Conservation (phyloP, 148 eudicot genomes). For the Mesembryanthemum crystallinum region DNA sequence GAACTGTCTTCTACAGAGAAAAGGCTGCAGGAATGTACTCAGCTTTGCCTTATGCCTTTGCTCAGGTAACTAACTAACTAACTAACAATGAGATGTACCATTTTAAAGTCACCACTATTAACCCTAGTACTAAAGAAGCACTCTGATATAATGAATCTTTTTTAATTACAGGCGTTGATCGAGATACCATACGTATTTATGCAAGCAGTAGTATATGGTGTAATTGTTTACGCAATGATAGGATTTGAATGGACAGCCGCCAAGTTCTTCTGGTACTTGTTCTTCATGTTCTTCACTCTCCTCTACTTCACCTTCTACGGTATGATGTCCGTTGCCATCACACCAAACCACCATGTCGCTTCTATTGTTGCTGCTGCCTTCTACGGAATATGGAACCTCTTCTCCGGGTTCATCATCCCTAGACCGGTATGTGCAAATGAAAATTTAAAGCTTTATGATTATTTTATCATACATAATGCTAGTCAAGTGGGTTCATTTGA, state of each 20-base stretch:
- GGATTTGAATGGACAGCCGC: constrained; percentile 68
- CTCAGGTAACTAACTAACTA: constrained; percentile 52
- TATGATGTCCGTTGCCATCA: constrained; percentile 66
- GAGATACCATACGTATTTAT: constrained; percentile 63
- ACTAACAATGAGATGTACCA: background rate
- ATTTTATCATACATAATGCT: too few species aligned
- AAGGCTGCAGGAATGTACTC: constrained; percentile 86
- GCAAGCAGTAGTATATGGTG: constrained; percentile 47
- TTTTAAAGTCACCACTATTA: background rate
- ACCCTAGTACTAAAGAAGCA: background rate
- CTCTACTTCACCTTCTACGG: constrained; percentile 67
- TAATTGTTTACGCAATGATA: constrained; percentile 72
- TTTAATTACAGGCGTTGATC: constrained; percentile 40
- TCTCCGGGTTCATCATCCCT: constrained; percentile 66
- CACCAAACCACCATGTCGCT: constrained; percentile 62
- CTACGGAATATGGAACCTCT: constrained; percentile 54
- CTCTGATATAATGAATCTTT: background rate
- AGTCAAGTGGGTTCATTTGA: too few species aligned
- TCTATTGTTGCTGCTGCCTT: constrained; percentile 49
- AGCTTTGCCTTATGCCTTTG: constrained; percentile 72
- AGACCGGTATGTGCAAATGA: constrained; percentile 43
- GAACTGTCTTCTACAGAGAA: constrained; percentile 75
- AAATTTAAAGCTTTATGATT: too few species aligned
- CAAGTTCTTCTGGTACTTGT: constrained; percentile 63
- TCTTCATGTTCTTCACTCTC: constrained; percentile 62